Evolutionary conservation across 1,284 basidiomycete species (phyloP), one percentile per base, ranked within the genome.

Genomic region (Moesziomyces globuligerus): DNA sequence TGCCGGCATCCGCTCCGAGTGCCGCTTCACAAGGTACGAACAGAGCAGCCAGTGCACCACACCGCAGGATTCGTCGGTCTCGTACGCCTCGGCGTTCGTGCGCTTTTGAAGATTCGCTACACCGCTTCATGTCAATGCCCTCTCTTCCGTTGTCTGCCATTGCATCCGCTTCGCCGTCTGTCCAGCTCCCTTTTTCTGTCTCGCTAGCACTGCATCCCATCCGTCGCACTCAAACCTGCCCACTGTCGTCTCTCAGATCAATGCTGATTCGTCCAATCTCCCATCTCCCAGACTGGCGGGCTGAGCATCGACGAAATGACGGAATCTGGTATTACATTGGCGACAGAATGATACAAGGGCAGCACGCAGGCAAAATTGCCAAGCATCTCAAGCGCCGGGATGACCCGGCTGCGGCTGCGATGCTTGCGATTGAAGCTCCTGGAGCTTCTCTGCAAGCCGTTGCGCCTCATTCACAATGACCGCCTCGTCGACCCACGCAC

Each of bases 1-100:
- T 37, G 83, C 84, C 48, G 79, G 53, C 17, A 54, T 61, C 39
- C 43, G 49, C 55, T 46, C 45, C 9, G 74, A 75, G 45, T 71
- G 67, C 28, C 52, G 72, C 2, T 82, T 82, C 32, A 77, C 73
- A 1, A 55, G 78, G 23, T 82, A 82, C 56, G 73, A 71, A 82
- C 95, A 98, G 84, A 97, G 94, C 80, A 91, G 89, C 78, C 84
- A 87, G 64, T 94, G 91, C 78, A 62, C 85, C 58, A 87, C 83
- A 7, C 81, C 90, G 42, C 84, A 85, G 38, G 93, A 94, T 82
- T 92, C 90, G 44, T 95, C 93, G 79, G 95, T 98, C 32, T 95
- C 92, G 81, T 98, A 98, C 82, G 94, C 94, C 3, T 93, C 92
- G 78, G 95, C 90, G 23, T 92, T 53, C 37, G 69, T 69, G 1